Conservation (phyloP, 139 green algal species). For the Astrephomene gubernaculifera region DNA sequence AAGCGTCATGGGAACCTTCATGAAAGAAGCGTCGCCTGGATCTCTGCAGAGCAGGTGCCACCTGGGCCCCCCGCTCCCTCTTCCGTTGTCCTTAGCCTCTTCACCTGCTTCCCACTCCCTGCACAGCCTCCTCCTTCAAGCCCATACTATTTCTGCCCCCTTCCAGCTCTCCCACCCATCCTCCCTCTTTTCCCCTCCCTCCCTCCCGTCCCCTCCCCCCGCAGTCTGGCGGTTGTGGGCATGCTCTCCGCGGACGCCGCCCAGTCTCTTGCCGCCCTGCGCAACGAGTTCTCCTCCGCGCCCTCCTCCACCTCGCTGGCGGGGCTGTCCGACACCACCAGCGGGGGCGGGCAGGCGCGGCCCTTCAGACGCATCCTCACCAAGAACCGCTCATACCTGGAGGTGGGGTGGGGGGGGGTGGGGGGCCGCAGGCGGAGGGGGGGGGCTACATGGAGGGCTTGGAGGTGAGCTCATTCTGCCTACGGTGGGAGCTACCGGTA, state of each 20-base stretch:
- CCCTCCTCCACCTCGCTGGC: not conserved
- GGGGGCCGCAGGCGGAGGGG: not conserved
- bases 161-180: not conserved
- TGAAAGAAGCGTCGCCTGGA: too few relatives aligned
- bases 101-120: too few relatives aligned
- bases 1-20: too few relatives aligned
- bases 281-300: not conserved
- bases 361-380: constrained; percentile 24
- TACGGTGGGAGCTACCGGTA: too few relatives aligned
- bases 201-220: not conserved
- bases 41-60: too few relatives aligned
- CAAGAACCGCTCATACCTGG: constrained; percentile 39
- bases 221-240: constrained; percentile 19
- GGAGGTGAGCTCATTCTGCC: too few relatives aligned
- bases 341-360: not conserved
- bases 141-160: too few relatives aligned
- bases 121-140: too few relatives aligned
- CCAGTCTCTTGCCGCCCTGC: not conserved
- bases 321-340: too few relatives aligned
- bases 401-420: not conserved
- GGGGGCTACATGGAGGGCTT: too few relatives aligned
- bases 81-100: too few relatives aligned
- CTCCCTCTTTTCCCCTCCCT: not conserved
- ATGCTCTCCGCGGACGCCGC: constrained; percentile 11
- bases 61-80: too few relatives aligned